phyloP scores from a whole-genome alignment of 768 basidiomycete species.

The Boletellus emodensis region DNA sequence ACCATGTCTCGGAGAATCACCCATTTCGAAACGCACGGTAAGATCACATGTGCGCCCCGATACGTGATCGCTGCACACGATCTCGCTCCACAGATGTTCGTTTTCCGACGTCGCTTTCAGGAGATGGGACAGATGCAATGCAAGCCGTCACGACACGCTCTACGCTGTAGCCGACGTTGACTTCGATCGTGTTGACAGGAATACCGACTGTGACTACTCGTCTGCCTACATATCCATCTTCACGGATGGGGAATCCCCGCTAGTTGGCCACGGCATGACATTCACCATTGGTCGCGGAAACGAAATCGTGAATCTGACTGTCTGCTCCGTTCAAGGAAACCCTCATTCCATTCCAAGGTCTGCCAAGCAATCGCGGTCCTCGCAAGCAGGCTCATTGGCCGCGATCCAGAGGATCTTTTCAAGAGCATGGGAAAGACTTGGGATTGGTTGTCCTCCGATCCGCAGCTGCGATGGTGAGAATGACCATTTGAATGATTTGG shows the following conservation, averaged over 20 bases:
- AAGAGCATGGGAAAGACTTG: slow-evolving; percentile 88
- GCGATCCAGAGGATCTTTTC: slow-evolving; percentile 78
- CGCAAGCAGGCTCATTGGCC: slow-evolving; percentile 77
- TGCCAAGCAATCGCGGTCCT: slow-evolving; percentile 78
- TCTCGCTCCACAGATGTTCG: slow-evolving; percentile 60
- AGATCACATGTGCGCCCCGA: slow-evolving; percentile 8
- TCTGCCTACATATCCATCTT: slow-evolving; percentile 83
- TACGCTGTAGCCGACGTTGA: neutral
- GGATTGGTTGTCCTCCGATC: slow-evolving; percentile 82
- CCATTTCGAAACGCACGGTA: slow-evolving; percentile 56
- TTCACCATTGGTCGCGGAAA: slow-evolving; percentile 95
- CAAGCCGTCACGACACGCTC: slow-evolving; percentile 29
- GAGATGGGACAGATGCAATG: slow-evolving; percentile 95
- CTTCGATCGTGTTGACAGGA: slow-evolving; percentile 46
- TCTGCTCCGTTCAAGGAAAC: neutral
- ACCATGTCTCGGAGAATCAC: slow-evolving; percentile 44
- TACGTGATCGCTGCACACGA: neutral
- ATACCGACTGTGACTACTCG: slow-evolving; percentile 94
- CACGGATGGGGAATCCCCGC: slow-evolving; percentile 58
- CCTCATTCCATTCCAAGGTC: slow-evolving; percentile 44
- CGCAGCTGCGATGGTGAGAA: slow-evolving; percentile 81
- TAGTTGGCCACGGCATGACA: slow-evolving; percentile 90
- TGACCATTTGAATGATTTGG: neutral
- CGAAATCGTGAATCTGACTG: slow-evolving; percentile 61
- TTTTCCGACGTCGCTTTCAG: slow-evolving; percentile 87